These are phyloP conservation scores for Claviceps lovelessii DNA, from an alignment of 2,329 filamentous ascomycete genomes.

Conservation along the genomic window DNA sequence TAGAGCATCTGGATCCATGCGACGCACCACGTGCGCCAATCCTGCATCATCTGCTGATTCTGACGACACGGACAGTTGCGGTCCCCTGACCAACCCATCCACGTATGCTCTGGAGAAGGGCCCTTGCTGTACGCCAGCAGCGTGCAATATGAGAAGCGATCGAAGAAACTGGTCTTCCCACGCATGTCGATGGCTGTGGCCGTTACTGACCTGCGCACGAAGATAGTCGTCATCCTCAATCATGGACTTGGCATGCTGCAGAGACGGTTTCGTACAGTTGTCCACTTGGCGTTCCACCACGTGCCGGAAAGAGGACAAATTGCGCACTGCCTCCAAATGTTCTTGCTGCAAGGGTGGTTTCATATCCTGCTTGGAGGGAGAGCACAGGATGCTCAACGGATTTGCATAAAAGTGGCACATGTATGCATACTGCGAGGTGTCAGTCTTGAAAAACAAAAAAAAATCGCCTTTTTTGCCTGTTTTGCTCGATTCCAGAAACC, in stretches of 20 bases:
- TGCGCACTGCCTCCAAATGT: conserved; percentile 54
- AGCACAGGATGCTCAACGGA: conserved; percentile 50
- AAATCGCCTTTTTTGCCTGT: no score
- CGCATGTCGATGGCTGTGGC: conserved; percentile 19
- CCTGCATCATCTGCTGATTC: conserved; percentile 28
- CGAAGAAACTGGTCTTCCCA: conserved; percentile 31
- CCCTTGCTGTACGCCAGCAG: conserved; percentile 20
- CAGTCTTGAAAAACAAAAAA: background rate
- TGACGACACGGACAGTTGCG: conserved; percentile 25
- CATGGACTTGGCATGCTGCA: conserved; percentile 31
- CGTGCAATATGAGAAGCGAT: conserved; percentile 31
- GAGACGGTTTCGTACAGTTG: conserved; percentile 24
- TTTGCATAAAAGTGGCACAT: conserved; percentile 82
- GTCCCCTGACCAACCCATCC: conserved; percentile 41
- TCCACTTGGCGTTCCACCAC: conserved; percentile 35
- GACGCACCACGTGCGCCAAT: conserved; percentile 43
- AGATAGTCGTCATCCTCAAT: conserved; percentile 48
- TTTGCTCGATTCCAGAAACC: no score
- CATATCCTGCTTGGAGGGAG: conserved; percentile 14
- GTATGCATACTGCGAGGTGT: conserved; percentile 51
- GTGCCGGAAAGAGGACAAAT: conserved; percentile 52
- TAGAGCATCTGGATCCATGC: conserved; percentile 29
- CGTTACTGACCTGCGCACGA: conserved; percentile 24
- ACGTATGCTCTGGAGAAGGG: conserved; percentile 46
- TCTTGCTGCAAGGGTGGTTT: conserved; percentile 35